Evolutionary conservation across 345 rosid species (phyloP).

Genomic region (Eutrema yunnanense): DNA sequence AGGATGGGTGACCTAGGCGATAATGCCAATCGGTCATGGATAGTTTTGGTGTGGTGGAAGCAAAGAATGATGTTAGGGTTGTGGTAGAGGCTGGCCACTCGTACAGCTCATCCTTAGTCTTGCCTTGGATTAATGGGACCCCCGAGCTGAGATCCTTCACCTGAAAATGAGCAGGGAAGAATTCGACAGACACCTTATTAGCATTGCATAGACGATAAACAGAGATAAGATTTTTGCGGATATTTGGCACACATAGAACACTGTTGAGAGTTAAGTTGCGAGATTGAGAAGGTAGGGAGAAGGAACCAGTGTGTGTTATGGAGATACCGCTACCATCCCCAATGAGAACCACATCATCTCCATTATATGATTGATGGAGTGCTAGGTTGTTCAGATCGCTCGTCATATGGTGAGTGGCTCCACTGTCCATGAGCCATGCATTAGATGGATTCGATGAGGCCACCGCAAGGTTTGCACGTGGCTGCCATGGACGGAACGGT

Average conservation of each 20-base stretch:
- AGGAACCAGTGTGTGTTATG: not conserved
- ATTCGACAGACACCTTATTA: not conserved
- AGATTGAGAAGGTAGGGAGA: too few relatives aligned
- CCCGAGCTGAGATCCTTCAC: not conserved
- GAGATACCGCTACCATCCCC: not conserved
- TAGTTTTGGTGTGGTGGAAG: too few relatives aligned
- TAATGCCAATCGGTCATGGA: too few relatives aligned
- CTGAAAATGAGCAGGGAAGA: not conserved
- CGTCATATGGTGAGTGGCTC: not conserved
- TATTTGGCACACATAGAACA: too few relatives aligned
- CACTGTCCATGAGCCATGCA: not conserved
- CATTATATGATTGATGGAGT: not conserved
- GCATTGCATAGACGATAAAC: not conserved
- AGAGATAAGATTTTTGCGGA: too few relatives aligned
- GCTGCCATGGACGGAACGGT: too few relatives aligned
- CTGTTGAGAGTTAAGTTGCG: too few relatives aligned
- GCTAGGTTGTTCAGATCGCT: not conserved
- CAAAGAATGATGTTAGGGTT: too few relatives aligned
- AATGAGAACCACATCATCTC: not conserved
- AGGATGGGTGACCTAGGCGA: too few relatives aligned
- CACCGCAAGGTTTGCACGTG: too few relatives aligned
- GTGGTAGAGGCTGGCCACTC: not conserved
- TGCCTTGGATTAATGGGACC: not conserved
- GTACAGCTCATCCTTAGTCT: not conserved
- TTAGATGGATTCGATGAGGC: too few relatives aligned